Evolutionary conservation across 2,329 filamentous ascomycete species (phyloP), one percentile per base, ranked within the genome.

Genomic region (Trichoderma pleuroti): DNA sequence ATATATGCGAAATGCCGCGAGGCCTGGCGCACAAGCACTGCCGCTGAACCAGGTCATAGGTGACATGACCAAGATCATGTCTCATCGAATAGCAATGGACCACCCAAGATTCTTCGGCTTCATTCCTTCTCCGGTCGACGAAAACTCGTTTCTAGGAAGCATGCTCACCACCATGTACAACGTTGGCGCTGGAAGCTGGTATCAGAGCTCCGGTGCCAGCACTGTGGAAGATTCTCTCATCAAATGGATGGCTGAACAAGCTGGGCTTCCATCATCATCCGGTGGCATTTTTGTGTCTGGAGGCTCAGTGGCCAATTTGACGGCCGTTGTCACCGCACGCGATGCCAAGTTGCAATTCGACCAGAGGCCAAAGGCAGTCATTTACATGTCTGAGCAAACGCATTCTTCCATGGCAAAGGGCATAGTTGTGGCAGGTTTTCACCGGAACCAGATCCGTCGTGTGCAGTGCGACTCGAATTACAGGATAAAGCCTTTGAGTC

Each of bases 221-320:
- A 73, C 74, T 0, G 72, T 76, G 26, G 75, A 77, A 21, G 76
- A 76, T 65, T 72, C 72, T 1, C n/a, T 77, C 56, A 73, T 76
- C 3, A 72, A 73, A 26, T 77, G 76, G 75, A 39, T 77, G 2
- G 74, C 75, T 0, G 56, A 63, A 1, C 61, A 60, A 14, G 72
- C 73, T 7, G 75, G 75, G 0, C 73, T 77, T 4, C 73, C 73
- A 0, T 32, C 59, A 1, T 75, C 73, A 14, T 66, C 74, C 4
- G 75, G 75, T 0, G 74, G 76, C 1, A 61, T 76, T 12, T 76
- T 71, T 30, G 75, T 77, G 9, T 77, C 76, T 1, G 76, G 75
- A 2, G 76, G 75, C 5, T 75, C 74, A n/a, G 76, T 77, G 71
- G 76, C 74, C 24, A 77, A 77, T 52, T 21, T 77, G 36, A 74